Base-by-base conservation (phyloP, 2,329 filamentous ascomycete species). In the Cercospora canescens region DNA sequence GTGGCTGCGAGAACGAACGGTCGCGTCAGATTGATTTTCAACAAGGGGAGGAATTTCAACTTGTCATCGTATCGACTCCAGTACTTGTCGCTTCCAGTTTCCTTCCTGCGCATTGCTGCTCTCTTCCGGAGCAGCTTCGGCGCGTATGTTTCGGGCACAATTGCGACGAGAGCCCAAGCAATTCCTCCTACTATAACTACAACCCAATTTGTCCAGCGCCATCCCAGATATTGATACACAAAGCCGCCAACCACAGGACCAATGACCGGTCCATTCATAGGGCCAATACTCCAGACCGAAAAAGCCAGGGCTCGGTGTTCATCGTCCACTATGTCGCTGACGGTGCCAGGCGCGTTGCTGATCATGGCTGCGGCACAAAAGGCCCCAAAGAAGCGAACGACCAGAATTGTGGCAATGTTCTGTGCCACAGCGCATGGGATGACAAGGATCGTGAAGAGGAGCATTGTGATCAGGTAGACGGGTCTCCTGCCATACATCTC, bases 21-120 rank as follows among this genome's bases (percentile, higher is more conserved):
- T 0, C 93, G 85, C 63, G 88, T 88, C 18, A 97, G 79, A 73
- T 93, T 96, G 67, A 90, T 79, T 74, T 89, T 92, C 64, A 97
- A 79, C 58, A 96, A 80, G 24, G 88, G 83, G 64, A 81, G 75
- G n/a, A 92, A 88, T 37, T 85, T 84, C 45, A 87, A 79, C 71
- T 86, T 88, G 67, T 91, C 85, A 74, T 97, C 93, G 75, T 95
- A 96, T 41, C 90, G 87, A 72, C 86, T 90, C 89, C 91, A 95
- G 83, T 88, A 93, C 52, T 91, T 82, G 5, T 87, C 83, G 68
- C 95, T 91, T 41, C 86, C 88, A 0, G 86, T 91, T 65, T 92
- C 87, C 74, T 89, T 89, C 45, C 91, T 85, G 69, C 87, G 77
- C 37, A 83, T 83, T 0, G 84, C 86, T 0, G 88, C 91, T 73